Evolutionary conservation across 306 rosid species (phyloP), one percentile per base, ranked within the genome.

Genomic region (Astragalus glycyphyllos): DNA sequence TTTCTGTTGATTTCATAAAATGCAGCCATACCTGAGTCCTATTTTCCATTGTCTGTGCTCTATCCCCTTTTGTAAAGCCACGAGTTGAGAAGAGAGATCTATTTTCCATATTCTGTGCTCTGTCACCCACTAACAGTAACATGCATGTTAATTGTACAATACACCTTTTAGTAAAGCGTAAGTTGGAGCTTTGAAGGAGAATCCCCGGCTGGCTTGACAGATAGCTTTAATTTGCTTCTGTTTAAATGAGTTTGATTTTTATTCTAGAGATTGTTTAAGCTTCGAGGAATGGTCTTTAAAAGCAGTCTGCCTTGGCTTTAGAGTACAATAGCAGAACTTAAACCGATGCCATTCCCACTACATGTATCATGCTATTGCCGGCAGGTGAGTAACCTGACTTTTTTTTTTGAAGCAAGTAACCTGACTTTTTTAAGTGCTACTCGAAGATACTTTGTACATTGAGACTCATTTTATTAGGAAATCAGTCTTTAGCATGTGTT

Each of bases 221-320:
- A 40, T 73, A 57, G 53, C 74, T 48, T 23, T 40, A 53, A 72
- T 29, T 26, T 29, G 58, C 49, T 51, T 26, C 14, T 58, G 34
- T 63, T 15, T 37, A 44, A 60, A 45, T 59, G 63, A 65, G 59
- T 65, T 58, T 71, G 71, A 53, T 64, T 20, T 55, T 23, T 47
- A 47, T 64, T 40, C 41, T 50, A 64, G 58, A 48, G 65, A 67
- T 31, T 35, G 74, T 49, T 70, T 69, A 44, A 74, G 55, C 45
- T 64, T 45, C 44, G 49, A 68, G 41, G 16, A 35, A 51, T 46
- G 54, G 23, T 40, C 37, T 11, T 68, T 12, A 17, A 58, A 72
- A 40, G 31, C 69, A 15, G 35, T 72, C 47, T 35, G 38, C 12
- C 57, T 65, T 46, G 11, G 47, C 55, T 48, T 40, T 68, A 20